A percentile compares a stretch with the other conserved stretches of the same genome.
phyloP scores from a whole-genome alignment of 176 grass and related monocot genomes.

The Saccharum spontaneum region DNA sequence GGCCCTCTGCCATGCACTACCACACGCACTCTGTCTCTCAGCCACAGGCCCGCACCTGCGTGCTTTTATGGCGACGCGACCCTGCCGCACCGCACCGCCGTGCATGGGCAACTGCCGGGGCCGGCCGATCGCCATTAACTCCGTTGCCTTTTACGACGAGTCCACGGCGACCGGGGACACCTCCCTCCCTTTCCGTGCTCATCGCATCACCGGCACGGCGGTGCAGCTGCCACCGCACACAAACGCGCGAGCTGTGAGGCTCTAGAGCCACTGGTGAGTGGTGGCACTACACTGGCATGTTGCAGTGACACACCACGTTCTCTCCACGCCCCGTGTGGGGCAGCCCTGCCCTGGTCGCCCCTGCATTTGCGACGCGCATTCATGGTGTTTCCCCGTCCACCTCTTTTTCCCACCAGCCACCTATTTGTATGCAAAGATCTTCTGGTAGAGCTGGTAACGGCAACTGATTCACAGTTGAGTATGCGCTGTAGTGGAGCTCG shows the following conservation, averaged over 20 bases:
- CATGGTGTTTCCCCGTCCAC: not conserved
- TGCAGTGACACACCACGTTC: slow-evolving; percentile 53
- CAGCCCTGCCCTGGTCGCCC: slow-evolving; percentile 4
- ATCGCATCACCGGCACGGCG: not conserved
- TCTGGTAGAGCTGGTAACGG: slow-evolving; percentile 25
- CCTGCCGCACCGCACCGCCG: slow-evolving; percentile 9
- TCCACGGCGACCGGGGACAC: not conserved
- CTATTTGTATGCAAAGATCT: not conserved
- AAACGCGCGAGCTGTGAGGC: not conserved
- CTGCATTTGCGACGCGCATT: slow-evolving; percentile 37
- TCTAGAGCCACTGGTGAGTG: not conserved
- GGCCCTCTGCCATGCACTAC: slow-evolving; percentile 15
- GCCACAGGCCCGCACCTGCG: not conserved
- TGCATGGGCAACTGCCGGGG: not conserved
- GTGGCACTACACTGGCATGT: not conserved
- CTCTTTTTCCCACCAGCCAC: not conserved
- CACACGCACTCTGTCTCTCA: not conserved
- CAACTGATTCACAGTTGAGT: slow-evolving; percentile 12
- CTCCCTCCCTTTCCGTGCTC: not conserved
- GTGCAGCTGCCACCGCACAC: not conserved
- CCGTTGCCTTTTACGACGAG: slow-evolving; percentile 4
- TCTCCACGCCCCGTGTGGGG: slow-evolving; percentile 22
- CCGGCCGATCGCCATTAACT: slow-evolving; percentile 6
- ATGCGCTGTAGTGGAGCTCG: not conserved
- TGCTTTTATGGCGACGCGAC: slow-evolving; percentile 22